phyloP scores from a whole-genome alignment of 208 protist genomes.

The Borovskyia barvae region DNA sequence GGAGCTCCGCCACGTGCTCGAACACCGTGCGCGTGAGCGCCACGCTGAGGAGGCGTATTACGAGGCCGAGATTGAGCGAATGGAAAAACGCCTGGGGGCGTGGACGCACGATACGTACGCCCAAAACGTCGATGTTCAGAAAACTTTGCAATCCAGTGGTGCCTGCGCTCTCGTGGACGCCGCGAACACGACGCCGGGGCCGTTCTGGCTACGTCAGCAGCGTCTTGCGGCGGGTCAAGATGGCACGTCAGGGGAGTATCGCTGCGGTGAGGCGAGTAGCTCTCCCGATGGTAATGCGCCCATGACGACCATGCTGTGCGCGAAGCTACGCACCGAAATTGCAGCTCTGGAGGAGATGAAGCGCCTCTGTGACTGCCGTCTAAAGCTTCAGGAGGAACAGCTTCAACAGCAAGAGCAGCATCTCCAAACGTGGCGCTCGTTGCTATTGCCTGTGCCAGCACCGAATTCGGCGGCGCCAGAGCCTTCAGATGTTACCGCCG shows the following conservation, averaged over 20 bases:
- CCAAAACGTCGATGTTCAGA: slow-evolving; percentile 35
- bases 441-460: background rate
- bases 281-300: too few relatives aligned
- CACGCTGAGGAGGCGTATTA: slow-evolving; percentile 29
- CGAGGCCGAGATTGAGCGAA: slow-evolving; percentile 19
- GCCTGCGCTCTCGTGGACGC: background rate
- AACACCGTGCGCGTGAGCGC: slow-evolving; percentile 10
- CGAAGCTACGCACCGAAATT: slow-evolving; percentile 19
- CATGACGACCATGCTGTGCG: background rate
- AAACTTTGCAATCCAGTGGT: slow-evolving; percentile 16
- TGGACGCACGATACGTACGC: slow-evolving; percentile 33
- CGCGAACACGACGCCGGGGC: background rate
- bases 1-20: slow-evolving; percentile 8
- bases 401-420: slow-evolving; percentile 17
- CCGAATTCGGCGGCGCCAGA: background rate
- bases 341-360: slow-evolving; percentile 19
- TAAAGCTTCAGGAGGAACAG: slow-evolving; percentile 22
- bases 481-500: background rate
- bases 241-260: too few relatives aligned
- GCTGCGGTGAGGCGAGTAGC: too few relatives aligned
- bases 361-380: slow-evolving; percentile 21
- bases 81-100: slow-evolving; percentile 29
- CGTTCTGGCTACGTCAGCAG: slow-evolving; percentile 15
- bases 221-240: background rate
- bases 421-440: slow-evolving; percentile 12